Conservation (phyloP, 306 rosid genomes). For the Cicer arietinum region DNA sequence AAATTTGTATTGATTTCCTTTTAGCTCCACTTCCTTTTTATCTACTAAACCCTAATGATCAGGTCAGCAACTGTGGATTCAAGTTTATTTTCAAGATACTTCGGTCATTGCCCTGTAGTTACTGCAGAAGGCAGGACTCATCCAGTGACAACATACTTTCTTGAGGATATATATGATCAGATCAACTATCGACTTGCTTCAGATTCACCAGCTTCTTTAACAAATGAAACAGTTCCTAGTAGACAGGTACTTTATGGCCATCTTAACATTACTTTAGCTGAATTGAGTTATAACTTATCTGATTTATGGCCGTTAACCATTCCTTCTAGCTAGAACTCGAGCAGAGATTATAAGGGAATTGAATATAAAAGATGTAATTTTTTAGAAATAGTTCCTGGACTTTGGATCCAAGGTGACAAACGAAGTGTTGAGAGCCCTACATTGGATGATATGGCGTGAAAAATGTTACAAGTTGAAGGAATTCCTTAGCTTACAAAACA, state of each 20-base stretch:
- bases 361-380: not conserved
- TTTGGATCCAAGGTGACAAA: too few species aligned
- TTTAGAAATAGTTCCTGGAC: not conserved
- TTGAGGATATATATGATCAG: constrained; percentile 89
- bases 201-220: constrained; percentile 80
- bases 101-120: constrained; percentile 85
- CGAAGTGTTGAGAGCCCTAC: too few species aligned
- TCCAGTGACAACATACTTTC: constrained; percentile 81
- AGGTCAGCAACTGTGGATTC: constrained; percentile 99
- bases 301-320: constrained; percentile 8
- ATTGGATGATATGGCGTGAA: too few species aligned
- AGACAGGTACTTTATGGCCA: constrained; percentile 58
- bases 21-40: constrained; percentile 21
- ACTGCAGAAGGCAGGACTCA: constrained; percentile 93
- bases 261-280: constrained; percentile 29
- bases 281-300: constrained; percentile 26
- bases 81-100: constrained; percentile 85
- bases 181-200: constrained; percentile 74
- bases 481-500: too few species aligned
- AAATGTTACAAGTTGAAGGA: too few species aligned
- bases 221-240: constrained; percentile 55
- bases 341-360: not conserved
- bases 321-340: constrained; percentile 8
- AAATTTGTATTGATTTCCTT: constrained; percentile 27
- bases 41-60: constrained; percentile 38